phyloP scores from a whole-genome alignment of 1,139 yeast genomes.

The Yamadazyma siamensis region DNA sequence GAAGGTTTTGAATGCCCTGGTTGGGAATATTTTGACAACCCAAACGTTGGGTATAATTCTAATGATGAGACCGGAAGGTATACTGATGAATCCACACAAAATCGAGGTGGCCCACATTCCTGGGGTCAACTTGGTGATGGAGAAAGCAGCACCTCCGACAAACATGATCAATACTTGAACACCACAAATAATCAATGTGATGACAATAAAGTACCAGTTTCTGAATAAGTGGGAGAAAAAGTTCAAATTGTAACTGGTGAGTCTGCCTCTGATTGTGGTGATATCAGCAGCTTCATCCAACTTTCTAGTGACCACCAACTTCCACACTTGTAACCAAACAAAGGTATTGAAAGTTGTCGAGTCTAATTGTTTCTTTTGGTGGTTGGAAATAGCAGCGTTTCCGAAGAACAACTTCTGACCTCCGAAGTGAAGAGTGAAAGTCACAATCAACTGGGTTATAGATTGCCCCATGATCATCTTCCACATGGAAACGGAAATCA shows the following conservation, averaged over 20 bases:
- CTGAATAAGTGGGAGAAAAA: conserved; percentile 78
- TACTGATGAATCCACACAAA: conserved; percentile 74
- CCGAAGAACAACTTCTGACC: conserved; percentile 64
- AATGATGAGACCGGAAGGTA: conserved; percentile 75
- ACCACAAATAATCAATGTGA: conserved; percentile 72
- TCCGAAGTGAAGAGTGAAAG: conserved; percentile 77
- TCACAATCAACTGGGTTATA: conserved; percentile 67
- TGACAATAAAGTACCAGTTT: conserved; percentile 76
- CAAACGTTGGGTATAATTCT: conserved; percentile 82
- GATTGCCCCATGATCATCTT: conserved; percentile 95
- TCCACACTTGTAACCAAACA: conserved; percentile 97
- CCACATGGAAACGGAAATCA: conserved; percentile 94
- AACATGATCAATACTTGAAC: conserved; percentile 89
- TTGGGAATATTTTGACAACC: conserved; percentile 69
- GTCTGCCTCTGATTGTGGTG: conserved; percentile 52
- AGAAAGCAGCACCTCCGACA: conserved; percentile 95
- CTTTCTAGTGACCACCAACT: conserved; percentile 85
- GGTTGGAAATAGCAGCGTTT: conserved; percentile 31
- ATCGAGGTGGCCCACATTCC: conserved; percentile 90
- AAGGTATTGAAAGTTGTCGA: conserved; percentile 93
- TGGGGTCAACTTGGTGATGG: conserved; percentile 73
- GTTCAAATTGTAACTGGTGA: conserved; percentile 62
- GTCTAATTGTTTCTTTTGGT: conserved; percentile 57
- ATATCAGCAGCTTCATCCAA: conserved; percentile 84
- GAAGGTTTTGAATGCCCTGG: conserved; percentile 45